These are phyloP conservation scores for Naganishia vishniacii DNA, from an alignment of 768 basidiomycete genomes.

Conservation along the genomic window DNA sequence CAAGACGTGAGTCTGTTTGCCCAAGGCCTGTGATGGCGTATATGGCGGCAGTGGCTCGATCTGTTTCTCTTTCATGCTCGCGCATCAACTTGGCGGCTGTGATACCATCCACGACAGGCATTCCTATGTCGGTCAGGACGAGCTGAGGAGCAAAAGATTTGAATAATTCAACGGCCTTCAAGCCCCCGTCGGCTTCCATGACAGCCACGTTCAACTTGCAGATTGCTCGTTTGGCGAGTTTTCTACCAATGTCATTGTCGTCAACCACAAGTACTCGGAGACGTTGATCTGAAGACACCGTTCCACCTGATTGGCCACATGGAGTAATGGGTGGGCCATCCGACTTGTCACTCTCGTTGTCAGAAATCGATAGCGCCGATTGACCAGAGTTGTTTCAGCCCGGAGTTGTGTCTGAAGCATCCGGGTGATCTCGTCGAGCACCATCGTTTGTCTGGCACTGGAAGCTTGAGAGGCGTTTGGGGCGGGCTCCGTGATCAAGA, in stretches of 20 bases:
- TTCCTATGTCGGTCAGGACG: slow-evolving; percentile 39
- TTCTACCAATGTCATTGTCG: slow-evolving; percentile 35
- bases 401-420: slow-evolving; percentile 37
- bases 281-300: not conserved
- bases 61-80: slow-evolving; percentile 22
- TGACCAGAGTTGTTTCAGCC: no score
- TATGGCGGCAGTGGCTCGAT: slow-evolving; percentile 25
- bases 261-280: slow-evolving; percentile 36
- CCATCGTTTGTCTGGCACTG: slow-evolving; percentile 26
- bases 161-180: slow-evolving; percentile 32
- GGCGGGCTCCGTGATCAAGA: slow-evolving; percentile 17
- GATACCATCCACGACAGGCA: slow-evolving; percentile 41
- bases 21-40: slow-evolving; percentile 41
- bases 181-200: slow-evolving; percentile 31
- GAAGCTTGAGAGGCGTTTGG: not conserved
- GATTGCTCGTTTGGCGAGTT: slow-evolving; percentile 24
- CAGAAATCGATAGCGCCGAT: slow-evolving; percentile 19
- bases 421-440: slow-evolving; percentile 29
- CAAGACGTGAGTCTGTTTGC: slow-evolving; percentile 33
- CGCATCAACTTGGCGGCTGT: slow-evolving; percentile 34
- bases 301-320: not conserved
- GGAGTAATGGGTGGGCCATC: no score
- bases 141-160: slow-evolving; percentile 32
- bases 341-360: not conserved
- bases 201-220: slow-evolving; percentile 1